Evolutionary conservation across 2,329 filamentous ascomycete species (phyloP), one percentile per base, ranked within the genome.

Genomic region (Graphilbum fragrans): DNA sequence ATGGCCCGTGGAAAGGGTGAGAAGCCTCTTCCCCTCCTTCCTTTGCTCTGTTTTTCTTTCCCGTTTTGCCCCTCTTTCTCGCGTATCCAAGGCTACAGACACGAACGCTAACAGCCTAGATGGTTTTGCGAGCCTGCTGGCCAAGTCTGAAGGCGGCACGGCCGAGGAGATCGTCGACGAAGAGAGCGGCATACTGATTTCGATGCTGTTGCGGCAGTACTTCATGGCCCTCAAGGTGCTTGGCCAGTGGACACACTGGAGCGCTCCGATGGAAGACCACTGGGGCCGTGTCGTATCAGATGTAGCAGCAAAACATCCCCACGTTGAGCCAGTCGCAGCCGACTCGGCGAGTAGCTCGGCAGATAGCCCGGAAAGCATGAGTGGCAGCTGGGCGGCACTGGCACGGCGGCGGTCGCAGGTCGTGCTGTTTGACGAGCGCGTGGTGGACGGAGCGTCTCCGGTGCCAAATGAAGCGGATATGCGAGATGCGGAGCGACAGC

Each of bases 161-260:
- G 82, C 80, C 2, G 78, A 86, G 50, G 84, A 88, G 55, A 63
- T 94, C 16, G 80, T 94, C 5, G 79, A 77, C 23, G 86, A 94
- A 53, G 87, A 95, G 56, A 88, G 84, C 50, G 88, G 87, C 4
- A 79, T 93, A 16, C 69, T 94, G 42, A 85, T 94, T 52, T 87
- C 82, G 38, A 85, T 83, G 54, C 80, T 95, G 57, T 69, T 95
- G 18, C 77, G 87, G 12, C 87, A 94, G 56, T 94, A 94, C 60
- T 94, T 94, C 60, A 82, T 94, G 72, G 83, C 80, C 7, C 68
- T 94, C 35, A 84, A 85, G 42, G 81, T 88, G 1, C 63, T 94
- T 21, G 84, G 86, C 17, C 76, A 77, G 52, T 94, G 87, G 87
- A 77, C 74, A 45, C 70, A 77, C 44, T 83, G 83, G 65, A 74